Evolutionary conservation across 2,329 filamentous ascomycete species (phyloP), one percentile per base, ranked within the genome.

Genomic region (Neoascochyta sp.): DNA sequence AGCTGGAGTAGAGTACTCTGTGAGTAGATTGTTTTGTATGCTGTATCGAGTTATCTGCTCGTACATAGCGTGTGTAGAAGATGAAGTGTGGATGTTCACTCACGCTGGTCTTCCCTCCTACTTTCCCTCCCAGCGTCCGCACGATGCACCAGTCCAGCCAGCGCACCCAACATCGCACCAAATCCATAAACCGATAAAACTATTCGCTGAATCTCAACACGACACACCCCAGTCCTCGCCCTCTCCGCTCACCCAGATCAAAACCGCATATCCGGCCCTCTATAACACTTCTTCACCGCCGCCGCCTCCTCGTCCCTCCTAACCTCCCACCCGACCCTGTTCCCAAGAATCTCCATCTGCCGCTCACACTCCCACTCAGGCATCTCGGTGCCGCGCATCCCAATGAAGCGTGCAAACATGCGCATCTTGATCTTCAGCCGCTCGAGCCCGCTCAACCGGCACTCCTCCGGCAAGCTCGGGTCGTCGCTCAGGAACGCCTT

Each of bases 321-420:
- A 6, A 57, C 24, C 16, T 29, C 41, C 29, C 47, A 57, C 50
- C 32, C 32, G 28, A 57, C 47, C 41, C 45, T 54, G 12, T 45
- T 44, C 30, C 33, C 32, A 27, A 62, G 19, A 25, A 57, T 48
- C 38, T 63, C 54, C 9, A 67, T 52, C 40, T 65, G 58, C 9
- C 64, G 51, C 24, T 65, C 62, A 41, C 66, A 65, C 52, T 71
- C 67, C 59, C 65, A 65, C 4, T 57, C 43, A 12, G 74, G 74
- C 17, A 70, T 74, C 42, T 78, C 73, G 48, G 75, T 75, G 2
- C 80, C 82, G 28, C 76, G 65, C 34, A 88, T 65, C 9, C 83
- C 83, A 54, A 87, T 86, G 45, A 88, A 88, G 45, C 75, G 70
- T 24, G 83, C 83, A 54, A 87, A 76, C 63, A 80, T 79, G 40